Evolutionary conservation across 371 early-diverging fungal species (phyloP), one percentile per base, ranked within the genome.

Genomic region (Apophysomyces trapeziformis): DNA sequence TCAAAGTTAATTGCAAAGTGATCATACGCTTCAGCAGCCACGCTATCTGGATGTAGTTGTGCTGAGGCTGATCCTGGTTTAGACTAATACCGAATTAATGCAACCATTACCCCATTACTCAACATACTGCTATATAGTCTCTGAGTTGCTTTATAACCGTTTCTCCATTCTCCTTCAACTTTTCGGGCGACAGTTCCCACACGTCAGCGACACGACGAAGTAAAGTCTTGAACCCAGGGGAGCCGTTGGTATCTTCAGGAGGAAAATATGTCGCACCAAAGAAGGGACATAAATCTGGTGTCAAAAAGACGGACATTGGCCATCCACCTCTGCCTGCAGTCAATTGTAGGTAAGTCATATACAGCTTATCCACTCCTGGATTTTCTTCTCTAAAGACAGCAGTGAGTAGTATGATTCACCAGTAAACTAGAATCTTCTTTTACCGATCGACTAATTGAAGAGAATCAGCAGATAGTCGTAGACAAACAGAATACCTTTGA

Each of bases 251-350:
- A 64, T 86, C 86, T 47, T 75, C 69, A 12, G 89, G 88, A 14
- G 90, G 85, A 62, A 86, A 89, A 68, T 90, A 90, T 7, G 89
- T 87, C n/a, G 84, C 89, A 14, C 89, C 90, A 74, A 84, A 88
- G 54, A 90, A 82, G 8, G 90, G 89, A 56, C 81, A 74, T 57
- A 87, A 71, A 16, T 87, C 84, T 13, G 90, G 88, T 9, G 90
- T 89, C 43, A 89, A 67, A 47, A 85, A 87, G 4, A 87, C 85
- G 39, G 78, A 80, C 83, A 86, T 82, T 9, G 86, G 85, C 83
- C 87, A 88, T 21, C 90, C 90, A 32, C 89, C 90, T 16, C 77
- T 68, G 14, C 90, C 90, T n/a, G 77, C 60, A 11, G 73, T 72
- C 35, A 78, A 60, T 64, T 82, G 82, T 1, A 82, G 62, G 50